Base-by-base conservation (phyloP, 345 rosid species). In the Gossypium arboreum region DNA sequence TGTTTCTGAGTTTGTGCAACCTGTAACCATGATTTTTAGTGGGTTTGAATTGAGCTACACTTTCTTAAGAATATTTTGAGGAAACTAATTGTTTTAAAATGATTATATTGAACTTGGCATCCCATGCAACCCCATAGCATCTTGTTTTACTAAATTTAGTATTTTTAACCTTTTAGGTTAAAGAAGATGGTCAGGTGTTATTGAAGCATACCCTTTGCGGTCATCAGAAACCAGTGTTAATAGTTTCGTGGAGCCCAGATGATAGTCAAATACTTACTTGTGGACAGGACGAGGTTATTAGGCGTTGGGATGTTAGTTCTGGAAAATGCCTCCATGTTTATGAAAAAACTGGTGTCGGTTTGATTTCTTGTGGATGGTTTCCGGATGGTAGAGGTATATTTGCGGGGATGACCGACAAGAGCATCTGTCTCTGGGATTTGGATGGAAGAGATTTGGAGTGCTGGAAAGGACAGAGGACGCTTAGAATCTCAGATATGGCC, bases 351-450 rank as follows among this genome's bases (percentile, higher is more conserved):
- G 86, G 88, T 71, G 68, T 82, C 51, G 85, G 88, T 41, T 75
- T 88, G 82, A 73, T 91, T 58, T 88, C 95, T n/a, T 91, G 95
- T 60, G 91, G 89, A 74, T 91, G 95, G 95, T 81, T 80, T 71
- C 84, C 89, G 9, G 85, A 88, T 51, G 84, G 89, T 60, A 83
- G 24, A 67, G 81, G 89, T 65, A 81, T 91, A 70, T 84, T 86
- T 34, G 76, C 88, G 11, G 93, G 91, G 51, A 72, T 88, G 81
- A 87, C 77, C 59, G 91, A 91, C 73, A 83, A 75, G 84, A 88
- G 87, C 80, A 88, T 88, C 77, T 82, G 87, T 81, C 76, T 91
- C 77, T 88, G 93, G 95, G 89, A 87, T 77, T 79, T 88, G 83
- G 90, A 88, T 9, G 91, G 95, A 59, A 84, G 69, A 79, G 93